Percentiles rank a stretch among this genome's conserved stretches.
phyloP scores from a whole-genome alignment of 2,329 filamentous ascomycete species.

The Setomelanomma holmii region DNA sequence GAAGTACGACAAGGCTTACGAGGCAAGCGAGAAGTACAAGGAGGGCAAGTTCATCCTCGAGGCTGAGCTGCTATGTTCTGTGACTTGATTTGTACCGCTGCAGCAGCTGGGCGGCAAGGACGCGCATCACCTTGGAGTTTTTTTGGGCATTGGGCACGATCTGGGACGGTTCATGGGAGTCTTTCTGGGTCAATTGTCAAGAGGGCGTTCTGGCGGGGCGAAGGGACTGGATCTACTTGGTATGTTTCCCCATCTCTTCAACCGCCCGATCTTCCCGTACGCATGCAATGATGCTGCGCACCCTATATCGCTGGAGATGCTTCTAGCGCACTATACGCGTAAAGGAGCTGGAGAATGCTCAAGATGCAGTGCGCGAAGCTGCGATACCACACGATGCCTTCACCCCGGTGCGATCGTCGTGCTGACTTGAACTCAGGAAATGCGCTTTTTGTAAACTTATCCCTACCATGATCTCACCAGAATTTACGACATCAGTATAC shows the following conservation, averaged over 20 bases:
- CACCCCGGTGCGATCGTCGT: no score
- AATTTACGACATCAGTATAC: slow-evolving; percentile 1
- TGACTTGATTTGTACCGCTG: no score
- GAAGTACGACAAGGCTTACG: slow-evolving; percentile 99
- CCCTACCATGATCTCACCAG: not conserved
- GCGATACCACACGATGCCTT: no score
- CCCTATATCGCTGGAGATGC: no score
- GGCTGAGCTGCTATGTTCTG: slow-evolving; percentile 84
- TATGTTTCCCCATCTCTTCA: slow-evolving; percentile 3
- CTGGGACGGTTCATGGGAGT: not conserved
- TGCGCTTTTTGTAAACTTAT: not conserved
- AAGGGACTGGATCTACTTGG: slow-evolving; percentile 5
- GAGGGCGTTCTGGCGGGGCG: slow-evolving; percentile 4
- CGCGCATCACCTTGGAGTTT: not conserved
- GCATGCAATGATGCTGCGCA: no score
- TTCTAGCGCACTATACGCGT: no score
- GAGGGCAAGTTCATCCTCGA: slow-evolving; percentile 98
- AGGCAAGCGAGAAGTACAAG: slow-evolving; percentile 94
- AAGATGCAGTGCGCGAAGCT: no score
- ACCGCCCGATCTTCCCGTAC: not conserved
- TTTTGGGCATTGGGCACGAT: slow-evolving; percentile 5
- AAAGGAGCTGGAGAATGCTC: no score
- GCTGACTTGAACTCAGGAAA: no score
- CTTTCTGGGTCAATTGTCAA: slow-evolving; percentile 6
- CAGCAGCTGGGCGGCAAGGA: not conserved